Conservation (phyloP, 495 filamentous ascomycete genomes). For the Trichoderma gamsii region DNA sequence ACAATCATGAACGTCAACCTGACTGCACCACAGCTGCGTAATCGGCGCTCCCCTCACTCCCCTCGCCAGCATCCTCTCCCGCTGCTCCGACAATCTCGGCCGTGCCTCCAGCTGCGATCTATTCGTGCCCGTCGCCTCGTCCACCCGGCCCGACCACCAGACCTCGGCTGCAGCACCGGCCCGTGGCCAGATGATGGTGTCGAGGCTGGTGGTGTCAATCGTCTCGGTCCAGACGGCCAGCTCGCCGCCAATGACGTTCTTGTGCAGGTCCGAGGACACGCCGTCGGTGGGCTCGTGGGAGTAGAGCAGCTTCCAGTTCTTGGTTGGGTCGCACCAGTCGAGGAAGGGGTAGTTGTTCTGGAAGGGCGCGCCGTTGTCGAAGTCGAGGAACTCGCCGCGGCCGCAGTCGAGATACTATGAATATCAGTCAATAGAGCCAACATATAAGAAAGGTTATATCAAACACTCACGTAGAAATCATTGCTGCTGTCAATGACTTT, state of each 20-base stretch:
- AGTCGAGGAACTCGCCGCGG: constrained; percentile 68
- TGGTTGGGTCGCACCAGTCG: constrained; percentile 69
- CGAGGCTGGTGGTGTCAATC: constrained; percentile 62
- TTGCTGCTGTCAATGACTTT: constrained; percentile 68
- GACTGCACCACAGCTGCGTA: constrained; percentile 15
- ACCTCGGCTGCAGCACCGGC: constrained; percentile 66
- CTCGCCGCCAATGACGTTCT: constrained; percentile 71
- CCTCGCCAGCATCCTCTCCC: constrained; percentile 61
- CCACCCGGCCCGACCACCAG: constrained; percentile 63
- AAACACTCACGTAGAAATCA: constrained; percentile 44
- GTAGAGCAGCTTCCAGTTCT: constrained; percentile 76
- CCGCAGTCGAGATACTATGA: constrained; percentile 74
- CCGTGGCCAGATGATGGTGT: constrained; percentile 71
- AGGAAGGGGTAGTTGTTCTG: constrained; percentile 55
- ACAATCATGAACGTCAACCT: constrained; percentile 9
- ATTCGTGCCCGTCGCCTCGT: constrained; percentile 51
- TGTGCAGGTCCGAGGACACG: constrained; percentile 48
- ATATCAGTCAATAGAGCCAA: neutral
- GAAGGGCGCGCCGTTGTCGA: constrained; percentile 41
- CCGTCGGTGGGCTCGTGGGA: constrained; percentile 62
- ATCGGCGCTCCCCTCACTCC: constrained; percentile 57
- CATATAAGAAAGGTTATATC: too few species aligned
- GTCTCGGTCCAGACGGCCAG: constrained; percentile 73
- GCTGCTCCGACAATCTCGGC: constrained; percentile 60
- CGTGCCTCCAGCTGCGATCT: constrained; percentile 58